Base-by-base conservation (phyloP, 208 protist species). In the Leishmania amazonensis region DNA sequence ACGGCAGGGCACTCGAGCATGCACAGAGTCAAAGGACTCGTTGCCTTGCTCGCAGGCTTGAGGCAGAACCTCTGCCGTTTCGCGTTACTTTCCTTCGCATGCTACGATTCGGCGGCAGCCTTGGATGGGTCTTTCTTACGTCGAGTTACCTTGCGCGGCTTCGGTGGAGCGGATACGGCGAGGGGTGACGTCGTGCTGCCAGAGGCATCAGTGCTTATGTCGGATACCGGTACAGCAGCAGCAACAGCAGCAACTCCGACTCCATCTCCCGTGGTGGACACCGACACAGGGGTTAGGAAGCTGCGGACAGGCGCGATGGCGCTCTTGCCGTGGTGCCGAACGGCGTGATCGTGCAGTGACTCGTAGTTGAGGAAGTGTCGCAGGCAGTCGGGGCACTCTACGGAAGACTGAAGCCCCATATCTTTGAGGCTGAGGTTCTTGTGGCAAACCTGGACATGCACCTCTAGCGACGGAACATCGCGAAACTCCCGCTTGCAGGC, bases 401-500 rank as follows among this genome's bases (percentile, higher is more conserved):
- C 85, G n/a, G 91, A 82, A n/a, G 81, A 88, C 21, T 81, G 74
- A 5, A 95, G 71, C 5, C 89, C 88, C 62, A 96, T 70, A 78
- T 96, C 91, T 7, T 74, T 70, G 24, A 93, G 67, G 80, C 28
- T 75, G 81, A 53, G 64, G 78, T 96, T 93, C 83, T 96, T 96
- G 75, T 86, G 80, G 4, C 79, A 76, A n/a, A 83, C 77, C 75
- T 96, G 91, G 13, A 83, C 74, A n/a, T 97, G 95, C 40, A 88
- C 81, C 51, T 92, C 86, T 31, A 97, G 87, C 8, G 89, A 88
- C 74, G 90, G 90, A 38, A 88, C 64, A 74, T 96, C 92, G 15
- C 85, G 47, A 68, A 96, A 94, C 35, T 91, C 79, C 51, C 95
- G 95, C 80, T 94, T 94, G 83, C 95, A 97, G 42, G 91, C 92